These are phyloP conservation scores for Cordyceps militaris DNA, from an alignment of 2,329 filamentous ascomycete genomes.

Conservation along the genomic window DNA sequence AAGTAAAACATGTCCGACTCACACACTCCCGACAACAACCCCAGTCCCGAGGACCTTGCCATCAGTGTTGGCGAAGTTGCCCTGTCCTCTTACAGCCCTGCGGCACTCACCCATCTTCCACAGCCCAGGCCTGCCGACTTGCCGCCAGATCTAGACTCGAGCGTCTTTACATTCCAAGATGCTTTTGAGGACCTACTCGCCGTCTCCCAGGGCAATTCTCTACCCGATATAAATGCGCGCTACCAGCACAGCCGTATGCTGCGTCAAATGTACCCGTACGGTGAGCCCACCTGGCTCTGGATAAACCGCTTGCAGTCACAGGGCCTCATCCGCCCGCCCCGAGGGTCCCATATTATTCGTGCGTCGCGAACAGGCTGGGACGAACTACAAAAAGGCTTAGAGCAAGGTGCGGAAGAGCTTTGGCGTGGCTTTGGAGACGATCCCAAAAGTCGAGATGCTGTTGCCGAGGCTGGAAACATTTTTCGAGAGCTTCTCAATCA, in stretches of 20 bases:
- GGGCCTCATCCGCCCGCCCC: constrained; percentile 21
- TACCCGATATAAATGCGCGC: constrained; percentile 33
- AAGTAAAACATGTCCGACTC: not conserved
- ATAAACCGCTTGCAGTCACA: constrained; percentile 31
- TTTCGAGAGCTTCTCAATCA: constrained; percentile 15
- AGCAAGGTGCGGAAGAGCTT: constrained; percentile 21
- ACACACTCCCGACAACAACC: not conserved
- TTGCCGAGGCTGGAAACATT: constrained; percentile 13
- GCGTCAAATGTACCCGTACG: constrained; percentile 31
- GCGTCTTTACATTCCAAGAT: constrained; percentile 45
- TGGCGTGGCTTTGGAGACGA: constrained; percentile 21
- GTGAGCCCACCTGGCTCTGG: constrained; percentile 38
- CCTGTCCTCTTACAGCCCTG: constrained; percentile 37
- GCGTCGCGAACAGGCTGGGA: constrained; percentile 22
- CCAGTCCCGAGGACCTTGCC: constrained; percentile 11
- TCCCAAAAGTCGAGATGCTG: constrained; percentile 12
- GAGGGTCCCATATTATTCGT: constrained; percentile 24
- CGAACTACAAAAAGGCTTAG: constrained; percentile 25
- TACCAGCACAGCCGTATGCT: constrained; percentile 31
- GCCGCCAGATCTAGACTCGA: constrained; percentile 28
- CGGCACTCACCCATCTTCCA: constrained; percentile 36
- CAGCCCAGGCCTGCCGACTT: constrained; percentile 42
- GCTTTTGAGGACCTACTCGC: constrained; percentile 52
- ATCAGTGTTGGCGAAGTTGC: constrained; percentile 16
- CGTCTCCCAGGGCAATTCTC: constrained; percentile 34